These are phyloP conservation scores for Fusarium longipes DNA, from an alignment of 2,329 filamentous ascomycete genomes.

Conservation along the genomic window DNA sequence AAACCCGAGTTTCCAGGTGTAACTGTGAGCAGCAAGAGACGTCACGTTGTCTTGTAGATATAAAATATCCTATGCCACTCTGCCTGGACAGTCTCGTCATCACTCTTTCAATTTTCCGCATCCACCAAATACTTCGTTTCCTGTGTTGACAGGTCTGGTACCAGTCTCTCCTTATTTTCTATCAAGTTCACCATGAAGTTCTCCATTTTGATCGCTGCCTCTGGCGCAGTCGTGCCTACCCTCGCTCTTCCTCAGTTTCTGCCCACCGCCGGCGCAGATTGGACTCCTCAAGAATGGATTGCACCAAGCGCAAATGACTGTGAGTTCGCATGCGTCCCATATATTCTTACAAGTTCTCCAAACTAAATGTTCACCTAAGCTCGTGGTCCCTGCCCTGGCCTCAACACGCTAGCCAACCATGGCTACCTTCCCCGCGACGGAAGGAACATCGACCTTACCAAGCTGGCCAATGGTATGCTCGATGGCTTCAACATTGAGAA, in stretches of 20 bases:
- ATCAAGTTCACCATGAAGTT: neutral
- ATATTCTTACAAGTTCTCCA: too few relatives aligned
- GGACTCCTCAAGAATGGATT: slow-evolving; percentile 12
- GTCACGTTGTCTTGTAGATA: neutral
- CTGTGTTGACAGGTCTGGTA: neutral
- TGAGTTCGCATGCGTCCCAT: neutral
- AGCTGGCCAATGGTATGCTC: slow-evolving; percentile 7
- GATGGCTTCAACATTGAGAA: slow-evolving; percentile 7
- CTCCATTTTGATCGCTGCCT: neutral
- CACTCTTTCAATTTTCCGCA: neutral
- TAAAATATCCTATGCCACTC: neutral
- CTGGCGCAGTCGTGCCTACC: fast-evolving
- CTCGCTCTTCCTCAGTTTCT: neutral
- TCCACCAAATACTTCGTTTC: fast-evolving
- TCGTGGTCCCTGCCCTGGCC: slow-evolving; percentile 11
- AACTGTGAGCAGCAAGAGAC: too few relatives aligned
- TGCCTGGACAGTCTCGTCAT: neutral
- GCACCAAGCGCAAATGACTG: neutral
- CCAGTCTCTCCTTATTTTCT: neutral
- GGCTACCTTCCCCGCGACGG: slow-evolving; percentile 10
- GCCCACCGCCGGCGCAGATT: neutral
- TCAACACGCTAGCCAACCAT: slow-evolving; percentile 15
- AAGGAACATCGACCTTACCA: slow-evolving; percentile 3
- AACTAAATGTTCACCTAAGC: neutral
- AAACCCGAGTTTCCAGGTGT: neutral